Evolutionary conservation across 441 rosid species (phyloP), one percentile per base, ranked within the genome.

Genomic region (Gossypium aridum): DNA sequence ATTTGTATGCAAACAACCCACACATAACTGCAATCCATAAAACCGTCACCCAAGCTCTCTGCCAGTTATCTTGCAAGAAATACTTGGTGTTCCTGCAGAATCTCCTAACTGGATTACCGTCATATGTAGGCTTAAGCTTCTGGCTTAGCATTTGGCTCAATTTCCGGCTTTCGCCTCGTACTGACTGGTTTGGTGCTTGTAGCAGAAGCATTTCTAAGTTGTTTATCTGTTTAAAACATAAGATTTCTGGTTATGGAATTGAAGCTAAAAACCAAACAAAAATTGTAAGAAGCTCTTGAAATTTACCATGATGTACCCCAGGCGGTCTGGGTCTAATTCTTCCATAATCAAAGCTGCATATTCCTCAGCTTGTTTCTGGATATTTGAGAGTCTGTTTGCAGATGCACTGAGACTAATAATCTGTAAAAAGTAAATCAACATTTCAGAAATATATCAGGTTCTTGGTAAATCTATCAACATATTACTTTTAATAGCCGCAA

Each of bases 271-370:
- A 17, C 10, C 20, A 37, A 63, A 51, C 39, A 47, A 37, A 0
- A 16, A 12, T 14, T 1, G 45, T 51, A 55, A 22, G 51, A 49
- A 47, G 7, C 37, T 19, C 8, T 6, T 55, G 53, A 71, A 57
- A 57, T 4, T 75, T 79, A 87, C 91, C 91, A 66, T 74, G 80
- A 85, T 85, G 80, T 85, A 79, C 16, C 87, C 91, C 9, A 72
- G 55, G 56, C 79, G 67, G 74, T 78, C 79, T 0, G 89, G 91
- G 75, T 87, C 89, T 53, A 87, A 64, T 60, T 80, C 79, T 78
- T 87, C 87, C 91, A 87, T 87, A 72, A 87, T 85, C 75, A 87
- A 77, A 7, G 89, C 83, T 55, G 89, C 91, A 74, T 82, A 85
- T 77, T 81, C 89, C 72, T 78, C 80, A 6, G 87, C 89, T 60